Evolutionary conservation across 495 filamentous ascomycete species (phyloP), one percentile per base, ranked within the genome.

Genomic region (Astrothelium macrocarpum): DNA sequence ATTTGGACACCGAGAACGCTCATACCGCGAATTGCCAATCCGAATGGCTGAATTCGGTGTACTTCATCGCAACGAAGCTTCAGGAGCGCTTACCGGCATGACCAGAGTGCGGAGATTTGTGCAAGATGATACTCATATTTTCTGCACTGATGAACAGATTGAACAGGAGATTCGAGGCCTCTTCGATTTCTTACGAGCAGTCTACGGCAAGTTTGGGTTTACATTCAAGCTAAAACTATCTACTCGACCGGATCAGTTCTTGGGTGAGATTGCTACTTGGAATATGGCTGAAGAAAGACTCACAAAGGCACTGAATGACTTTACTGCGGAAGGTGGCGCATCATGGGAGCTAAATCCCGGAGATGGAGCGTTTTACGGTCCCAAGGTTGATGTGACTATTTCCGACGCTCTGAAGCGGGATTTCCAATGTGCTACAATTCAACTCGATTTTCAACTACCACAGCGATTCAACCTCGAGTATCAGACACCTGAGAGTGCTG

Each of bases 351-450:
- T 96, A 26, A 94, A 97, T 69, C 85, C 89, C 59, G 93, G 93
- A 58, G 94, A 98, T 68, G 94, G 94, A 70, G 95, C 94, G 34
- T 98, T 97, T 78, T 97, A 97, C 70, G 95, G 94, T 1, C 94
- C 94, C 1, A 90, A 91, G 81, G 95, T 97, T 64, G 95, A 97
- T 63, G 90, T 98, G 68, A 91, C 85, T 43, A 92, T 96, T 68
- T 83, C 82, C 2, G 91, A 96, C 72, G 85, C 87, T 29, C 79
- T 95, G 68, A 79, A 81, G 76, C 81, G 88, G 68, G 88, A 90
- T 34, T 87, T 84, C 77, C 89, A 97, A 76, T 97, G 94, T 70
- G 94, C 94, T 61, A 97, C 95, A 11, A 97, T 98, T 67, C 94
- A 98, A 73, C 84, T 98, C 31, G 94, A 98, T 70, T 97, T 97